Percentiles rank a stretch among this genome's conserved stretches.
phyloP scores from a whole-genome alignment of 2,329 filamentous ascomycete genomes.

The Aspergillus ustus region DNA sequence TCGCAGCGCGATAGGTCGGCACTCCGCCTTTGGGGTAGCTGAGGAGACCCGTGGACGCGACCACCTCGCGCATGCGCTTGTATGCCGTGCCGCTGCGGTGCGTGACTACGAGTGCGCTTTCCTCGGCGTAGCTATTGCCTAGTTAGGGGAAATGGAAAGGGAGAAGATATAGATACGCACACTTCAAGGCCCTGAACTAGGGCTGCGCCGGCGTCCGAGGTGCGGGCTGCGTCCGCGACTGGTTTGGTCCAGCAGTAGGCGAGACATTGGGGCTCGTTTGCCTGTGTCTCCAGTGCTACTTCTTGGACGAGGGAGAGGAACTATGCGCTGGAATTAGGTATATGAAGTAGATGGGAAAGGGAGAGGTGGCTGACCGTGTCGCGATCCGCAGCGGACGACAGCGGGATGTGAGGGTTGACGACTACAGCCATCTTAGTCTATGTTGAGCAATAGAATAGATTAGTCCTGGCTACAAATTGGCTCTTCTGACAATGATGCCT shows the following conservation, averaged over 20 bases:
- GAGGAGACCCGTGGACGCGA: not conserved
- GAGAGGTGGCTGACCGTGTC: not conserved
- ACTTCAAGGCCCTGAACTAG: not conserved
- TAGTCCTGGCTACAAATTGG: not conserved
- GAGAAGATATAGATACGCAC: not conserved
- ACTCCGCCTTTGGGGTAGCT: not conserved
- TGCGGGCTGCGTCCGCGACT: not conserved
- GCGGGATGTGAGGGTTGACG: not conserved
- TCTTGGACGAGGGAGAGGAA: not conserved
- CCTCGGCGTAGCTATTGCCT: not conserved
- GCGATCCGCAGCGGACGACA: not conserved
- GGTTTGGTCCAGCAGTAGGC: constrained; percentile 1
- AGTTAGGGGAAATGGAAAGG: too few species aligned
- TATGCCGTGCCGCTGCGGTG: constrained; percentile 1
- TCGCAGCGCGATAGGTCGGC: not conserved
- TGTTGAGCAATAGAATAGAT: not conserved
- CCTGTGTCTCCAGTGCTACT: not conserved
- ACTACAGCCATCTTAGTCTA: not conserved
- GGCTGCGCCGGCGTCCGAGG: not conserved
- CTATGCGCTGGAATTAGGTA: not conserved
- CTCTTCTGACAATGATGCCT: not conserved
- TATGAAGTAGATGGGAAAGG: not conserved
- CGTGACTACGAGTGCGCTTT: not conserved
- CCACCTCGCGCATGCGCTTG: not conserved
- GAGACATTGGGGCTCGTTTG: not conserved